These are phyloP conservation scores for Aureobasidium zeae DNA, from an alignment of 2,329 filamentous ascomycete genomes.

Conservation along the genomic window DNA sequence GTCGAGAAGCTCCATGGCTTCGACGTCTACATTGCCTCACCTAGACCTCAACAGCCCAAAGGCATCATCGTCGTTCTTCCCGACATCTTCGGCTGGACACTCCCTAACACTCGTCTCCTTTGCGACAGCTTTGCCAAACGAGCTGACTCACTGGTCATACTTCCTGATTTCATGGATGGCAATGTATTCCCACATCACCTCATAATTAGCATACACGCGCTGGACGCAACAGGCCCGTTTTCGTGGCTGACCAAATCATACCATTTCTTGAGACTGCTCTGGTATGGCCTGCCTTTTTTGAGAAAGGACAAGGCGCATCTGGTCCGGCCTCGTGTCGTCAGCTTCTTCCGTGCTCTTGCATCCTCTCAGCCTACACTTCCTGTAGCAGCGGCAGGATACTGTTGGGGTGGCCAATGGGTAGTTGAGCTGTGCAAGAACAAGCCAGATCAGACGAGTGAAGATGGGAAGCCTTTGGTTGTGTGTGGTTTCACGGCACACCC, in stretches of 20 bases:
- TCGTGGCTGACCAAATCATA: constrained; percentile 26
- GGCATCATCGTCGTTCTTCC: constrained; percentile 32
- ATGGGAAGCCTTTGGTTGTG: background rate
- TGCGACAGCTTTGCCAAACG: constrained; percentile 30
- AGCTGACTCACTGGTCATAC: constrained; percentile 24
- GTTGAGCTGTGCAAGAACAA: constrained; percentile 27
- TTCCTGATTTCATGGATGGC: constrained; percentile 32
- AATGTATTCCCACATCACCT: constrained; percentile 22
- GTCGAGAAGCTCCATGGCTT: constrained; percentile 29
- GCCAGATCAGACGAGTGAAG: background rate
- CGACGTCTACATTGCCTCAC: constrained; percentile 30
- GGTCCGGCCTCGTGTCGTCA: constrained; percentile 25
- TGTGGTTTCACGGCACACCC: constrained; percentile 25
- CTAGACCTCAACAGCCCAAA: constrained; percentile 25
- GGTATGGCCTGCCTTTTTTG: constrained; percentile 24
- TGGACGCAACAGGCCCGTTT: constrained; percentile 25
- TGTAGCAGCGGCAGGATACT: constrained; percentile 30
- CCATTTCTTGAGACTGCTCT: constrained; percentile 22
- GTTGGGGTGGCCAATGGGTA: constrained; percentile 30
- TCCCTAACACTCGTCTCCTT: constrained; percentile 31
- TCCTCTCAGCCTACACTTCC: constrained; percentile 24
- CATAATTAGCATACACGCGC: constrained; percentile 25
- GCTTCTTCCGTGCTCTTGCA: constrained; percentile 24
- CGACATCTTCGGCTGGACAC: constrained; percentile 31
- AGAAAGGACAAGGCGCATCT: constrained; percentile 20